A percentile compares a stretch with the other conserved stretches of the same genome.
These are phyloP conservation scores for Dendrocalamus latiflorus DNA, from an alignment of 202 grass and related monocot species.

Conservation along the genomic window DNA sequence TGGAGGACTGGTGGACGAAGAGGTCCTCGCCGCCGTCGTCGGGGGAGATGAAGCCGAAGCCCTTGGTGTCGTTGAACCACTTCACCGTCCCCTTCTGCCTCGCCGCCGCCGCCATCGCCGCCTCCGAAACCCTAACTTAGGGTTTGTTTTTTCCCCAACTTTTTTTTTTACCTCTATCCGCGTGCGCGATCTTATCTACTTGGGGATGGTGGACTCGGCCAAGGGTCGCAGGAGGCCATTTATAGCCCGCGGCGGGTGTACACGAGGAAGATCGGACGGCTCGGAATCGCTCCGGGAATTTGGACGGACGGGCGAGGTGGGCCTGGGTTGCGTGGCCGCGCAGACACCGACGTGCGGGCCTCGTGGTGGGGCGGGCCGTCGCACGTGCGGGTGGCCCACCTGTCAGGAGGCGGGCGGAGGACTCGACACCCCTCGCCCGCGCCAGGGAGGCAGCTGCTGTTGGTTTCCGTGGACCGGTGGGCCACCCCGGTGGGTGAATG, in stretches of 20 bases:
- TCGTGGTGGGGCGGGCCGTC: neutral
- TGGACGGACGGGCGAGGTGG: neutral
- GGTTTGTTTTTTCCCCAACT: neutral
- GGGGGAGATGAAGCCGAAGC: conserved; percentile 90
- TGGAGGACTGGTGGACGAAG: conserved; percentile 91
- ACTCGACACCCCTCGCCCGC: neutral
- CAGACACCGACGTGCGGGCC: neutral
- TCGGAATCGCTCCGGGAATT: neutral
- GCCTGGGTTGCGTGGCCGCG: too few relatives aligned
- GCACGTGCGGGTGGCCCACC: conserved; percentile 20
- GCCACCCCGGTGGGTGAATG: neutral
- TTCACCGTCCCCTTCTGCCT: conserved; percentile 72
- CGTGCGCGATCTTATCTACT: conserved; percentile 45
- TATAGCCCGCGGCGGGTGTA: conserved; percentile 21
- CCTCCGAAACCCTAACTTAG: conserved; percentile 46
- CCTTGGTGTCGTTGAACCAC: conserved; percentile 98
- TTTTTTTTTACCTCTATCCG: neutral
- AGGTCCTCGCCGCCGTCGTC: conserved; percentile 89
- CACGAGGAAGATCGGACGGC: conserved; percentile 42
- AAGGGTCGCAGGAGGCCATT: neutral
- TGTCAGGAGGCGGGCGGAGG: neutral
- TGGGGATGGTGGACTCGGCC: neutral
- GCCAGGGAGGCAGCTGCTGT: neutral
- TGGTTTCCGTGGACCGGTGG: neutral
- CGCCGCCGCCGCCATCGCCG: conserved; percentile 34